A percentile compares a stretch with the other conserved stretches of the same genome.
Conservation (phyloP, 2,329 filamentous ascomycete genomes). For the Trichophyton mentagrophytes region DNA sequence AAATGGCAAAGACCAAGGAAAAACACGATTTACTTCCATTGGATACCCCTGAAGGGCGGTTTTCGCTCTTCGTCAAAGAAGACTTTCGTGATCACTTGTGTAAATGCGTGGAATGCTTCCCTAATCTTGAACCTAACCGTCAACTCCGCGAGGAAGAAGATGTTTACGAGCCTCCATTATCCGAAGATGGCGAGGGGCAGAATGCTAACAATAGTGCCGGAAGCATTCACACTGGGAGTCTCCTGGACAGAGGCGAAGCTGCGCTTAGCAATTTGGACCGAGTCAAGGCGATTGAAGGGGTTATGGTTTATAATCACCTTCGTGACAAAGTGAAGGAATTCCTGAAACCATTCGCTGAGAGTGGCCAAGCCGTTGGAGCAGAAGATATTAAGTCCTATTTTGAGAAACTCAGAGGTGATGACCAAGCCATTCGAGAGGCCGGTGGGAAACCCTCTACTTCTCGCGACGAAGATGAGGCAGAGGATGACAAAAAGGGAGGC, state of each 20-base stretch:
- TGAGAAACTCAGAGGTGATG: conserved; percentile 82
- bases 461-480: conserved; percentile 19
- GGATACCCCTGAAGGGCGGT: conserved; percentile 40
- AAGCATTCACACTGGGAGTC: conserved; percentile 61
- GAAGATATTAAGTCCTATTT: conserved; percentile 97
- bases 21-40: conserved; percentile 50
- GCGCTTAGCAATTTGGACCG: conserved; percentile 85
- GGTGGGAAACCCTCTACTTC: conserved; percentile 28
- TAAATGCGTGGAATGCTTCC: conserved; percentile 69
- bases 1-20: conserved; percentile 30
- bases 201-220: conserved; percentile 34
- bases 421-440: conserved; percentile 41
- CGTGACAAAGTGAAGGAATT: conserved; percentile 95
- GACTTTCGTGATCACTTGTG: conserved; percentile 74
- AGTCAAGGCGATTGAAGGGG: conserved; percentile 84
- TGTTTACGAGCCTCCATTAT: conserved; percentile 81
- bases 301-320: conserved; percentile 95
- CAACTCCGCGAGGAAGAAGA: conserved; percentile 92
- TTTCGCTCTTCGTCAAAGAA: conserved; percentile 72
- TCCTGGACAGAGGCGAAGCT: conserved; percentile 85
- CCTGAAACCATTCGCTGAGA: conserved; percentile 85
- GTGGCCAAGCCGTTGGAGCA: conserved; percentile 71
- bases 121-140: conserved; percentile 53
- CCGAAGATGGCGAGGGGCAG: conserved; percentile 47
- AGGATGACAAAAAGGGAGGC: conserved; percentile 21